phyloP scores from a whole-genome alignment of 176 grass and related monocot genomes.

The Oryza meridionalis region DNA sequence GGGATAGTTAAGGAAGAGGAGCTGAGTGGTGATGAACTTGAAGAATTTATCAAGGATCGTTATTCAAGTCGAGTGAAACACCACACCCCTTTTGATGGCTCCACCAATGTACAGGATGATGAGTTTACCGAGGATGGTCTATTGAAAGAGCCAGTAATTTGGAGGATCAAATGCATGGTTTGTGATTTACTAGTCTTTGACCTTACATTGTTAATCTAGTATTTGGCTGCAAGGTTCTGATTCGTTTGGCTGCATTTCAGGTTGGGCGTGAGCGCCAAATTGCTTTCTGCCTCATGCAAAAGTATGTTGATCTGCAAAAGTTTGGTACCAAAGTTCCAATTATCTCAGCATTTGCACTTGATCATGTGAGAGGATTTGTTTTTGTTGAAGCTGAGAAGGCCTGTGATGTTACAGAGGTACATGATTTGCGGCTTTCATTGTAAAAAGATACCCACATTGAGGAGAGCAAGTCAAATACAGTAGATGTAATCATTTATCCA shows the following conservation, averaged over 20 bases:
- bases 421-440: slow-evolving; percentile 19
- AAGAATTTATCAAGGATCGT: slow-evolving; percentile 74
- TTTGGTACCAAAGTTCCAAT: slow-evolving; percentile 78
- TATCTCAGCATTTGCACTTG: slow-evolving; percentile 83
- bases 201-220: slow-evolving; percentile 1
- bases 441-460: slow-evolving; percentile 4
- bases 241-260: slow-evolving; percentile 55
- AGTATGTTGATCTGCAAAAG: slow-evolving; percentile 75
- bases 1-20: slow-evolving; percentile 89
- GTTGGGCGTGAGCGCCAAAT: slow-evolving; percentile 85
- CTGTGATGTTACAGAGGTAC: slow-evolving; percentile 88
- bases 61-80: slow-evolving; percentile 61
- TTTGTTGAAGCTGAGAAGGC: slow-evolving; percentile 97
- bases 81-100: slow-evolving; percentile 52
- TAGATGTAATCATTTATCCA: slow-evolving; percentile 19
- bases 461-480: slow-evolving; percentile 5
- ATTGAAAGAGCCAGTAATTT: slow-evolving; percentile 72
- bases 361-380: slow-evolving; percentile 94
- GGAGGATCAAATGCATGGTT: slow-evolving; percentile 97
- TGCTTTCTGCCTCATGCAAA: slow-evolving; percentile 96
- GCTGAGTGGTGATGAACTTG: slow-evolving; percentile 91
- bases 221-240: slow-evolving; percentile 10
- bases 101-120: slow-evolving; percentile 53
- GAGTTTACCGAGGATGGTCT: slow-evolving; percentile 45
- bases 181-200: slow-evolving; percentile 30